Conservation (phyloP, 331 rosid genomes). For the Saraca asoca region DNA sequence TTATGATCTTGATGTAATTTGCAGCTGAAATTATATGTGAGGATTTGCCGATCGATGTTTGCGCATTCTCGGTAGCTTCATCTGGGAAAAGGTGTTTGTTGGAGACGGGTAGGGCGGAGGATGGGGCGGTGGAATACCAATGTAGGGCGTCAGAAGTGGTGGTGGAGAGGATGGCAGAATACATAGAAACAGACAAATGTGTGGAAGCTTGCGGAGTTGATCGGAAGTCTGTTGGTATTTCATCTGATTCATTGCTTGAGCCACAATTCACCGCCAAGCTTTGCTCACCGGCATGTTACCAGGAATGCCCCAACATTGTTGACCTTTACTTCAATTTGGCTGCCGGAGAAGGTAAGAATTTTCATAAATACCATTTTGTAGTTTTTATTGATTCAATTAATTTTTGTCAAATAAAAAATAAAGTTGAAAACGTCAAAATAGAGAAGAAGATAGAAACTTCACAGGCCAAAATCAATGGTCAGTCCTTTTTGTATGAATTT, state of each 20-base stretch:
- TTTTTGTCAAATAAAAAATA: no score
- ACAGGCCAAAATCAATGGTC: no score
- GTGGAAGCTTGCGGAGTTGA: slow-evolving; percentile 75
- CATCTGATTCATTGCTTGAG: slow-evolving; percentile 81
- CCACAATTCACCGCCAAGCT: slow-evolving; percentile 66
- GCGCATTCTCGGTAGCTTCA: slow-evolving; percentile 79
- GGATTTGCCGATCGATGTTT: slow-evolving; percentile 58
- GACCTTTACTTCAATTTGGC: slow-evolving; percentile 91
- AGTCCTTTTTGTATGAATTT: no score
- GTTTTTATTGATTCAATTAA: no score
- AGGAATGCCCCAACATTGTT: slow-evolving; percentile 72
- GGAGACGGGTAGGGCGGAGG: slow-evolving; percentile 51
- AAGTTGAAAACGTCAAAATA: no score
- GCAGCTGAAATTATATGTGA: slow-evolving; percentile 77
- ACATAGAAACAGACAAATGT: slow-evolving; percentile 68
- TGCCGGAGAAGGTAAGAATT: slow-evolving; percentile 91
- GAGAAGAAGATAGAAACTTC: no score
- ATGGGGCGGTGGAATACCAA: slow-evolving; percentile 54
- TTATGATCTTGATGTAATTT: no score
- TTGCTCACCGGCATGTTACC: slow-evolving; percentile 69
- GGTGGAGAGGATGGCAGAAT: slow-evolving; percentile 65
- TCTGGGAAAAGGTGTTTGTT: slow-evolving; percentile 81
- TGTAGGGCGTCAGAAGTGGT: slow-evolving; percentile 79
- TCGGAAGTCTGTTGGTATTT: slow-evolving; percentile 67
- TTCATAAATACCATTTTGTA: no score